These are phyloP conservation scores for Zygosaccharomyces gambellarensis DNA, from an alignment of 805 yeast genomes.

Conservation along the genomic window DNA sequence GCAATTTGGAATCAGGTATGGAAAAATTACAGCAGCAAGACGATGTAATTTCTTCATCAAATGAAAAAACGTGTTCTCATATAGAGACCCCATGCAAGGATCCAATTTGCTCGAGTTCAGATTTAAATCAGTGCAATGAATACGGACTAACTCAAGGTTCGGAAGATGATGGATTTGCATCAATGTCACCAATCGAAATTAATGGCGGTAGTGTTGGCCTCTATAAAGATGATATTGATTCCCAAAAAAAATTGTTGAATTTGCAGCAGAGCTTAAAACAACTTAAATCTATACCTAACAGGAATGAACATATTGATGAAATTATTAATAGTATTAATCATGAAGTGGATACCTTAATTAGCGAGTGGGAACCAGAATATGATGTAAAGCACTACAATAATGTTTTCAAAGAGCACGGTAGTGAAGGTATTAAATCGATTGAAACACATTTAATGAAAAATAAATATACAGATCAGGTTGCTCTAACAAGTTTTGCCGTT, in stretches of 20 bases:
- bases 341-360: slow-evolving; percentile 15
- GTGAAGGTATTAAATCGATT: slow-evolving; percentile 16
- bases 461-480: slow-evolving; percentile 23
- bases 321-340: slow-evolving; percentile 17
- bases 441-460: slow-evolving; percentile 30
- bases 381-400: slow-evolving; percentile 10
- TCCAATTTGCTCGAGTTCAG: neutral
- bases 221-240: slow-evolving; percentile 22
- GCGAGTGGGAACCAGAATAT: slow-evolving; percentile 23
- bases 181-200: slow-evolving; percentile 2
- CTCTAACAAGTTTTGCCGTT: slow-evolving; percentile 23
- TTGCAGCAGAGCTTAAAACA: slow-evolving; percentile 17
- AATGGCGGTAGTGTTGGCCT: slow-evolving; percentile 15
- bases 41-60: neutral
- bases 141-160: neutral
- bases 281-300: slow-evolving; percentile 13
- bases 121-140: neutral
- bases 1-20: neutral
- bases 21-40: neutral
- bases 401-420: neutral
- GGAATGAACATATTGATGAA: slow-evolving; percentile 8
- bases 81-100: neutral
- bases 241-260: slow-evolving; percentile 14
- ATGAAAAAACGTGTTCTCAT: neutral
- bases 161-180: slow-evolving; percentile 2